phyloP scores from a whole-genome alignment of 305 asterid genomes.

The Salvia sclarea region DNA sequence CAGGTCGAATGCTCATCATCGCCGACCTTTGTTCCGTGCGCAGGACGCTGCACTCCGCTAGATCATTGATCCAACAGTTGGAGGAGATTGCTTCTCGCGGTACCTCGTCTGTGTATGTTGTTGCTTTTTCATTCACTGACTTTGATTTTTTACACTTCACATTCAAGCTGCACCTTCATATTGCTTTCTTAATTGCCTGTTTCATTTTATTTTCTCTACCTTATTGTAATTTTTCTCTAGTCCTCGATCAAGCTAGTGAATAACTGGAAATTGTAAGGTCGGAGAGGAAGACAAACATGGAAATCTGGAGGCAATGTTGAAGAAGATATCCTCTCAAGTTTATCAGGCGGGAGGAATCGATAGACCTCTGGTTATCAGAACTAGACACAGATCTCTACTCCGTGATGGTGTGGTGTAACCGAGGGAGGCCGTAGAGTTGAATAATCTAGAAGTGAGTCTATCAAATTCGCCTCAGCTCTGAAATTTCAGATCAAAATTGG shows the following conservation, averaged over 20 bases:
- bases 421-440: conserved; percentile 77
- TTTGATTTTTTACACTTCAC: conserved; percentile 12
- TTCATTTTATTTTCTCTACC: conserved; percentile 34
- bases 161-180: too few relatives aligned
- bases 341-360: conserved; percentile 85
- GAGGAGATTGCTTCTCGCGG: conserved; percentile 49
- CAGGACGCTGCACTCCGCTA: conserved; percentile 63
- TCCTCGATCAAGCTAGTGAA: conserved; percentile 90
- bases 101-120: conserved; percentile 43
- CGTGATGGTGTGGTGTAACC: conserved; percentile 86
- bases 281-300: conserved; percentile 77
- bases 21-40: conserved; percentile 74
- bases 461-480: conserved; percentile 71
- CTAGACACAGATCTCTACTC: conserved; percentile 66
- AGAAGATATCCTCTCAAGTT: conserved; percentile 55
- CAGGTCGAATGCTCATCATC: conserved; percentile 61
- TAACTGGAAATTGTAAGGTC: conserved; percentile 83
- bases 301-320: conserved; percentile 71
- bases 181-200: conserved; percentile 29
- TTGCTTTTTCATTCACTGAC: too few relatives aligned
- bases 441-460: conserved; percentile 86
- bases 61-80: conserved; percentile 72
- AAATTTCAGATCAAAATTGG: conserved; percentile 67
- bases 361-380: conserved; percentile 69
- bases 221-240: conserved; percentile 52